Base-by-base conservation (phyloP, 2,329 filamentous ascomycete genomes). In the Dactylonectria estremocensis region DNA sequence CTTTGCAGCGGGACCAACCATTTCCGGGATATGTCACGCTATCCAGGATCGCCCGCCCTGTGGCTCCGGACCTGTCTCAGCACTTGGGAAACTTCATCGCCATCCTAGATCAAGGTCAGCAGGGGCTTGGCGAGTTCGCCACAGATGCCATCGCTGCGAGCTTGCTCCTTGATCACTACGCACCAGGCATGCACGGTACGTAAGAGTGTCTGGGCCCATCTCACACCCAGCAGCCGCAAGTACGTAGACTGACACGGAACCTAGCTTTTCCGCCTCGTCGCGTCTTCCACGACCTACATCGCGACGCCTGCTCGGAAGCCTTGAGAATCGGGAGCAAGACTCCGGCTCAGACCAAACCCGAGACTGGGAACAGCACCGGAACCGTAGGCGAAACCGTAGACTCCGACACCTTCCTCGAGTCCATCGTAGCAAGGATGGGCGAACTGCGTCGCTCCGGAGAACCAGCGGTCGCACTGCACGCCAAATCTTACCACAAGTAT, bases 391-490 rank as follows among this genome's bases (percentile, higher is more conserved):
- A n/a, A 46, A 46, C 10, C 43, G 43, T 20, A 46, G 43, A 46
- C 43, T 18, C 43, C 9, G 43, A 46, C n/a, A 46, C 43, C 43
- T 20, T 46, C 43, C 43, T 46, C 43, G 43, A 46, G 43, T 46
- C 43, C n/a, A 46, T 46, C 43, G 43, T 46, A 46, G 43, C 43
- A 18, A 46, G 43, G 43, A 46, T 46, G 43, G 43, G 20, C 37
- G 37, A 43, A 2, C 37, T 43, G 37, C 13, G 16, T 43, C 9
- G 37, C 37, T 43, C 37, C 37, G 50, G 59, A 50, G 59, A 62
- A 48, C 31, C 59, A 37, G 50, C 59, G 48, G 50, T 55, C 22
- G 53, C 37, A 20, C 53, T 62, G 28, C 59, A 62, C n/a, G 43
- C 45, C 59, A 35, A 22, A 46, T 28, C 50, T 62, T 24, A 49